phyloP scores from a whole-genome alignment of 2,329 filamentous ascomycete genomes.

The Pseudopithomyces chartarum region DNA sequence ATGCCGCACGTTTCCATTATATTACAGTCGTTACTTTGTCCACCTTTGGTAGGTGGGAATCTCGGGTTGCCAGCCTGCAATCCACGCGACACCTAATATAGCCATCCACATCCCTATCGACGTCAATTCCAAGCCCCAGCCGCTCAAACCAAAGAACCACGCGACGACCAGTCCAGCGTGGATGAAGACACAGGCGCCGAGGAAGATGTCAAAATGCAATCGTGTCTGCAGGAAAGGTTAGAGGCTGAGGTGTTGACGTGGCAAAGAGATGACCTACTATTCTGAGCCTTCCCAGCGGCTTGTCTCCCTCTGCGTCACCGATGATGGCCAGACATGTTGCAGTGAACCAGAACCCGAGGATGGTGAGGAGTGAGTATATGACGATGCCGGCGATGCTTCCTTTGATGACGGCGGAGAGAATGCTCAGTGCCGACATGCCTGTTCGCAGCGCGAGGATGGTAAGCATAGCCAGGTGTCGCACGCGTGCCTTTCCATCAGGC shows the following conservation, averaged over 20 bases:
- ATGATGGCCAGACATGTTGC: not conserved
- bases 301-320: not conserved
- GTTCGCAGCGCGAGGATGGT: not conserved
- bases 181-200: not conserved
- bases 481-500: not conserved
- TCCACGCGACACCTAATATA: not conserved
- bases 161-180: not conserved
- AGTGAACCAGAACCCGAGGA: not conserved
- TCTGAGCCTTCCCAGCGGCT: not conserved
- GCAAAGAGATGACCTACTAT: not conserved
- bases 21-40: not conserved
- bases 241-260: not conserved
- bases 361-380: not conserved
- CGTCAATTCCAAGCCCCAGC: not conserved
- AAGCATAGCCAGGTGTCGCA: not conserved
- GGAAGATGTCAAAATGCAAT: not conserved
- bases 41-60: not conserved
- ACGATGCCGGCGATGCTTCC: not conserved
- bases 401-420: not conserved
- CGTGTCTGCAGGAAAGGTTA: not conserved
- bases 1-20: too few species aligned
- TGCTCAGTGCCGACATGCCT: not conserved
- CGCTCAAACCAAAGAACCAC: not conserved
- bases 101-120: not conserved
- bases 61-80: not conserved